Evolutionary conservation across 2,329 filamentous ascomycete genomes (phyloP).

Genomic region (Colletotrichum truncatum): DNA sequence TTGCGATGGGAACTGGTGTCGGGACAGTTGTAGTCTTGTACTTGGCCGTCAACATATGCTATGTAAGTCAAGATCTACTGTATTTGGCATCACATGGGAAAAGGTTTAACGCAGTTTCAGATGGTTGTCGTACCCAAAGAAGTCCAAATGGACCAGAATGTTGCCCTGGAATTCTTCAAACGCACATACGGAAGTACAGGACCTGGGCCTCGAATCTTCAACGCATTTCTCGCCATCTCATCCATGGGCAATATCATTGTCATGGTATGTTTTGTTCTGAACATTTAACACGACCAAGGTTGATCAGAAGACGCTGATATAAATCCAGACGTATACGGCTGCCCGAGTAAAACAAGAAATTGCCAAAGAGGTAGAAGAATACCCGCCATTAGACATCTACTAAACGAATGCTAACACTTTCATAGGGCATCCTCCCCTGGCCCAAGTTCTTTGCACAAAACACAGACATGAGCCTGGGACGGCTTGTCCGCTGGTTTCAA

Average conservation of each 20-base stretch:
- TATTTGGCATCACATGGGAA: neutral
- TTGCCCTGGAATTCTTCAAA: conserved; percentile 46
- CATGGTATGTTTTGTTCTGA: conserved; percentile 41
- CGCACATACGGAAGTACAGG: conserved; percentile 40
- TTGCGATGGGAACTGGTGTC: conserved; percentile 40
- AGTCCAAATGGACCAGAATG: conserved; percentile 32
- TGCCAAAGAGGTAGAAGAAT: conserved; percentile 54
- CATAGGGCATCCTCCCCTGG: conserved; percentile 57
- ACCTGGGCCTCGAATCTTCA: conserved; percentile 47
- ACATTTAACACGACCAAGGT: neutral
- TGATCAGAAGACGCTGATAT: neutral
- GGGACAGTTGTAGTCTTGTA: conserved; percentile 43
- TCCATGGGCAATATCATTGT: conserved; percentile 66
- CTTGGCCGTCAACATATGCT: conserved; percentile 47
- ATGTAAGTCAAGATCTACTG: conserved; percentile 35
- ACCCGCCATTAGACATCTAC: too few relatives aligned
- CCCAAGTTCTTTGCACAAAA: conserved; percentile 57
- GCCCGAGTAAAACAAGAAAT: conserved; percentile 68
- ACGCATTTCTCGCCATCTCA: conserved; percentile 61
- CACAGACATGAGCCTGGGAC: conserved; percentile 43
- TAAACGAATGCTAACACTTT: neutral
- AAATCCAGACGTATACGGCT: conserved; percentile 56
- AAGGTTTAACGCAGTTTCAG: conserved; percentile 44
- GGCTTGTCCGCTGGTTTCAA: conserved; percentile 42
- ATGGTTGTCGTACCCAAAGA: conserved; percentile 48